Conservation (phyloP, 805 yeast genomes). For the Hanseniaspora singularis region DNA sequence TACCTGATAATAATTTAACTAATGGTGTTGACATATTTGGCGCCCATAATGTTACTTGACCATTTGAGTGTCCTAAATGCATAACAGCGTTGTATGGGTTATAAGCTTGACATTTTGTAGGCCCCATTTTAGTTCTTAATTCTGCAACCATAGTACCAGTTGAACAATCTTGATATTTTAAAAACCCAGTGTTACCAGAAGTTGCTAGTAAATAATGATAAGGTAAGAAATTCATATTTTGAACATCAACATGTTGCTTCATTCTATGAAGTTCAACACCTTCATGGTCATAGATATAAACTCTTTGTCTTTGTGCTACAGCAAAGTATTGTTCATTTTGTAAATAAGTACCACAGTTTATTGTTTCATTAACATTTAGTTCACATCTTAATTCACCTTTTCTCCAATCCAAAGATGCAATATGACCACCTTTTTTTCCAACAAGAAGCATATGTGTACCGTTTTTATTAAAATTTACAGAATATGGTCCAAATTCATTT, state of each 20-base stretch:
- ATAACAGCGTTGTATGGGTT: slow-evolving; percentile 94
- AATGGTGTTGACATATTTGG: slow-evolving; percentile 79
- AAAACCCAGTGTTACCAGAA: slow-evolving; percentile 78
- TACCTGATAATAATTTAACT: slow-evolving; percentile 64
- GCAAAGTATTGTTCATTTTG: slow-evolving; percentile 93
- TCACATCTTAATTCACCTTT: slow-evolving; percentile 73
- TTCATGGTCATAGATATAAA: slow-evolving; percentile 78
- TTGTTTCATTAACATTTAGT: slow-evolving; percentile 74
- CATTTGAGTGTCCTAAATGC: slow-evolving; percentile 87
- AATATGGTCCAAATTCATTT: slow-evolving; percentile 76
- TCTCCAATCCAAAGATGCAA: slow-evolving; percentile 94
- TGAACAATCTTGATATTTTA: slow-evolving; percentile 89
- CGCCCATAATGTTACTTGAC: slow-evolving; percentile 87
- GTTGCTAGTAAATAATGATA: slow-evolving; percentile 81
- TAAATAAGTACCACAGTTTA: slow-evolving; percentile 76
- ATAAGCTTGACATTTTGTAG: slow-evolving; percentile 75
- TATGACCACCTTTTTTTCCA: slow-evolving; percentile 78
- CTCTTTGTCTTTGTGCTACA: slow-evolving; percentile 90
- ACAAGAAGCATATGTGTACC: slow-evolving; percentile 78
- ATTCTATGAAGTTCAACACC: slow-evolving; percentile 88
- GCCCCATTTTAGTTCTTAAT: slow-evolving; percentile 76
- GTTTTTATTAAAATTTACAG: slow-evolving; percentile 67
- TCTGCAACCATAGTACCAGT: slow-evolving; percentile 83
- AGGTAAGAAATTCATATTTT: slow-evolving; percentile 75
- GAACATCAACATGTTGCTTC: slow-evolving; percentile 79